These are phyloP conservation scores for Globisporangium megalacanthum DNA, from an alignment of 352 stramenopile species.

Conservation along the genomic window DNA sequence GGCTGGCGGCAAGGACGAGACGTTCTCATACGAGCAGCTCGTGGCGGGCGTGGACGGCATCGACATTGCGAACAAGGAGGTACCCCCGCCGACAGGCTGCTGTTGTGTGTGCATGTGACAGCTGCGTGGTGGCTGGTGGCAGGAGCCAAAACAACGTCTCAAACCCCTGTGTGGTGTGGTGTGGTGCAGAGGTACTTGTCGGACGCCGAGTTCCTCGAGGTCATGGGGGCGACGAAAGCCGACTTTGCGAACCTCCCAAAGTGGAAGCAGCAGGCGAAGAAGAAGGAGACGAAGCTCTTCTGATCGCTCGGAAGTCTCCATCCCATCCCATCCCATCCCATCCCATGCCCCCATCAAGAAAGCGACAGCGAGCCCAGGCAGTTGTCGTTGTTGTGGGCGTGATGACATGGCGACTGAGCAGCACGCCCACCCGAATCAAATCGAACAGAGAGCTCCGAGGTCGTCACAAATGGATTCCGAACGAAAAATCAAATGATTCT, in stretches of 20 bases:
- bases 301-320: conserved; percentile 24
- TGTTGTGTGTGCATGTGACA: conserved; percentile 8
- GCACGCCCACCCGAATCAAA: no score
- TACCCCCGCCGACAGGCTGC: conserved; percentile 12
- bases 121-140: not conserved
- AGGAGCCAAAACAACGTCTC: no score
- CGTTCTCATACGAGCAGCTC: conserved; percentile 61
- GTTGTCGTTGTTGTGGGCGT: no score
- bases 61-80: conserved; percentile 69
- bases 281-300: conserved; percentile 85
- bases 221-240: conserved; percentile 56
- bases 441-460: no score
- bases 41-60: conserved; percentile 72
- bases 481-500: no score
- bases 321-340: no score
- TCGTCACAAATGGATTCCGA: no score
- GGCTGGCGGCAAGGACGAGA: conserved; percentile 21
- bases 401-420: no score
- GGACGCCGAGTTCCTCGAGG: conserved; percentile 68
- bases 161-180: not conserved
- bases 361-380: not conserved
- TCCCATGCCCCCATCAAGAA: not conserved
- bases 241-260: conserved; percentile 70
- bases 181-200: conserved; percentile 57
- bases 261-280: conserved; percentile 86